phyloP scores from a whole-genome alignment of 768 basidiomycete species.

The Calocybe gangraenosa region DNA sequence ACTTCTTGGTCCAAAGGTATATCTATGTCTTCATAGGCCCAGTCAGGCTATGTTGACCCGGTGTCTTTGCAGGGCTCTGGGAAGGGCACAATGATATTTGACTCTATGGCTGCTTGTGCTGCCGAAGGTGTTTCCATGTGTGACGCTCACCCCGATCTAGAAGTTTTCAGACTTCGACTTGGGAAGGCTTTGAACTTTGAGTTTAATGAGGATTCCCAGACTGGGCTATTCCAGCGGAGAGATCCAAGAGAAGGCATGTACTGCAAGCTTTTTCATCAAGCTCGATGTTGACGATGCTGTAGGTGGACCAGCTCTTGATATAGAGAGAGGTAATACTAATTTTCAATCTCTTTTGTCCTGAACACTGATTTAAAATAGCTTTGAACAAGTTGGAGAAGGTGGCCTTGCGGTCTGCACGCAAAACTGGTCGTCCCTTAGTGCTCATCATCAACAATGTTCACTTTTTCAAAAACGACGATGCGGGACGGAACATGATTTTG shows the following conservation, averaged over 20 bases:
- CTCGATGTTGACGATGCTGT: neutral
- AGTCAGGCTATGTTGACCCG: constrained; percentile 4
- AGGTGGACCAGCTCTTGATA: constrained; percentile 76
- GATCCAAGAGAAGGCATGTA: constrained; percentile 73
- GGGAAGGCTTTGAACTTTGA: constrained; percentile 87
- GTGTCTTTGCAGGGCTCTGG: constrained; percentile 55
- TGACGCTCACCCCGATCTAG: constrained; percentile 83
- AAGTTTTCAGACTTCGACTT: constrained; percentile 80
- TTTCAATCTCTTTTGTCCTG: neutral
- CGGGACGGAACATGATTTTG: constrained; percentile 73
- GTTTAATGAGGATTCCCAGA: constrained; percentile 79
- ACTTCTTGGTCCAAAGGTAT: constrained; percentile 75
- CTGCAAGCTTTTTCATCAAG: neutral
- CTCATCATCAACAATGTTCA: constrained; percentile 81
- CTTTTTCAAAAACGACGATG: constrained; percentile 71
- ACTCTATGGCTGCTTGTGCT: constrained; percentile 69
- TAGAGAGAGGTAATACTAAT: constrained; percentile 60
- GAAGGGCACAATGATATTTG: constrained; percentile 81
- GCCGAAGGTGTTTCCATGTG: constrained; percentile 72
- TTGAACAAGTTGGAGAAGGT: constrained; percentile 86
- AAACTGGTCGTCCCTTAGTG: constrained; percentile 65
- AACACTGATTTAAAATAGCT: constrained; percentile 32
- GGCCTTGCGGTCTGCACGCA: constrained; percentile 57
- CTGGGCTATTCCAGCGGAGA: constrained; percentile 72
- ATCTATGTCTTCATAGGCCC: neutral